phyloP scores from a whole-genome alignment of 2,329 filamentous ascomycete species.

The Botrytis byssoidea region DNA sequence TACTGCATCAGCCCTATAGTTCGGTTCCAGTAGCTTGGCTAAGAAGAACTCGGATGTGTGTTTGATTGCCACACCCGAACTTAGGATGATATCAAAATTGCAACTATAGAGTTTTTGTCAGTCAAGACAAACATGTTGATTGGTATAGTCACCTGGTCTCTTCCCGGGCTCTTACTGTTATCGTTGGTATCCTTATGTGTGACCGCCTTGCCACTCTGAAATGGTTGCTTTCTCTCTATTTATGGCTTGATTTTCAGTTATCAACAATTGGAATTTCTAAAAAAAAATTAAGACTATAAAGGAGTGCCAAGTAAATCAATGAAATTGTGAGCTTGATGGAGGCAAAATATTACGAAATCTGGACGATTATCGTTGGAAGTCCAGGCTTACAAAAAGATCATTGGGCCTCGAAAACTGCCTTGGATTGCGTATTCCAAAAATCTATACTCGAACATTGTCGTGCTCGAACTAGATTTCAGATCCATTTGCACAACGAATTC shows the following conservation, averaged over 20 bases:
- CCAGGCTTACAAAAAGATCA: not conserved
- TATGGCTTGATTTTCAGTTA: not conserved
- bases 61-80: not conserved
- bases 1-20: not conserved
- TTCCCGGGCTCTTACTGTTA: not conserved
- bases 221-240: not conserved
- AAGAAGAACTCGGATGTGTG: not conserved
- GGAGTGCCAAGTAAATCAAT: too few species aligned
- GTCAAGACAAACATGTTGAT: not conserved
- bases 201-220: not conserved
- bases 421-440: not conserved
- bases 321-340: too few species aligned
- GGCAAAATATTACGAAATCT: not conserved
- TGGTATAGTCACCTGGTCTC: not conserved
- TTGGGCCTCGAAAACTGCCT: not conserved
- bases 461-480: not conserved
- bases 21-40: not conserved
- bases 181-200: not conserved
- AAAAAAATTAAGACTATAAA: too few species aligned
- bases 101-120: not conserved
- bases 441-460: rapidly evolving
- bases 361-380: not conserved
- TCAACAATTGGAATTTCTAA: too few species aligned
- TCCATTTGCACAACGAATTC: not conserved
- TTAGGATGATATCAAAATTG: not conserved